Evolutionary conservation across 2,329 filamentous ascomycete species (phyloP), one percentile per base, ranked within the genome.

Genomic region (Fonsecaea monophora): DNA sequence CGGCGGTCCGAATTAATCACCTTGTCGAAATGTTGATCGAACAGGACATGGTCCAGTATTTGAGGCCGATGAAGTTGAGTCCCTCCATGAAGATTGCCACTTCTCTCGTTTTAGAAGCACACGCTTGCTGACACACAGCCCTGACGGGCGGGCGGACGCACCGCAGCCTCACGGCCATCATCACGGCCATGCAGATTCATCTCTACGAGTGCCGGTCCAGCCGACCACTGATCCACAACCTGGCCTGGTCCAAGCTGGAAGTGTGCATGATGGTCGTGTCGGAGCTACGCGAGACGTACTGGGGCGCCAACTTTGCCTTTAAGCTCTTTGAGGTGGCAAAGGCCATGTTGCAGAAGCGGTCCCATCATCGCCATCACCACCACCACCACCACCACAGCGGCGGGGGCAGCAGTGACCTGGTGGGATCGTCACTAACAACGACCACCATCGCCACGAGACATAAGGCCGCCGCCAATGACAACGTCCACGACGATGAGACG

Each of bases 11-110:
- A 25, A 54, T 12, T 5, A 54, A 54, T 12, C 9, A 35, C 25
- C 10, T 60, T 40, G n/a, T 50, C 30, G 25, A 58, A 40, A 42
- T 34, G n/a, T 32, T 60, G 10, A 60, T 62, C 0, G 61, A 62
- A 74, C 65, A 76, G 1, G 72, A 61, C 34, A 65, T 74, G 7
- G 69, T 77, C 4, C 67, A 74, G 32, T 53, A 77, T 25, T 75
- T 72, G 18, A 67, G 55, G 15, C 53, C 72, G 0, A 42, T 77
- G n/a, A 75, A 73, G 1, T 66, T 25, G 25, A 25, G 25, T 25
- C 25, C 25, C 25, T 25, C 25, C 25, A 25, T 25, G 25, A 25
- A 25, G 3, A 25, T 25, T 25, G 25, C 25, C 25, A 25, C 25
- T 25, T 25, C 25, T 25, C 25, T 25, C 25, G 25, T 25, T 25